Evolutionary conservation across 1,284 basidiomycete species (phyloP).

Genomic region (Rhodotorula mucilaginosa): DNA sequence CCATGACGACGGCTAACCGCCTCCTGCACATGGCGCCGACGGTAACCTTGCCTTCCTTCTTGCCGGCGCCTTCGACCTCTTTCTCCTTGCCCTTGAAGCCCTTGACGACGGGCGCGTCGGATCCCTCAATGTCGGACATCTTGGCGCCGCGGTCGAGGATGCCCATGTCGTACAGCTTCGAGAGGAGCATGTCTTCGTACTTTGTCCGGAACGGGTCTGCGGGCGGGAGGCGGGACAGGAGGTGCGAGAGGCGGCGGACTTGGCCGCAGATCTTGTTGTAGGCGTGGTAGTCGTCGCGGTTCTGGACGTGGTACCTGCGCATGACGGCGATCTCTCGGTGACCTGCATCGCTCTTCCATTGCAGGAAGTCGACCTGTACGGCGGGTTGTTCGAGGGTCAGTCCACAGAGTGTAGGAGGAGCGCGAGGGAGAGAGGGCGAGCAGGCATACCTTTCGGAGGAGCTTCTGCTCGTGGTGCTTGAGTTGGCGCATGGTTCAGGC

Average conservation of each 20-base stretch:
- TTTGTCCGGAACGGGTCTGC: constrained; percentile 83
- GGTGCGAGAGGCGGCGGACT: constrained; percentile 79
- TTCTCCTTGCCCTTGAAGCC: constrained; percentile 59
- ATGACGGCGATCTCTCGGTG: constrained; percentile 91
- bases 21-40: constrained; percentile 91
- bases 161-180: constrained; percentile 97
- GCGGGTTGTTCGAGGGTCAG: neutral
- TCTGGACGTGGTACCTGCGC: constrained; percentile 90
- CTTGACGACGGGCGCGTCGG: constrained; percentile 40
- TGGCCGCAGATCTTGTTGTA: constrained; percentile 96
- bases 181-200: constrained; percentile 82
- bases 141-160: constrained; percentile 78
- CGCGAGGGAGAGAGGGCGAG: constrained; percentile 1
- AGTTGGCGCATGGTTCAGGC: constrained; percentile 67
- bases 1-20: constrained; percentile 88
- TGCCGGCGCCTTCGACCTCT: constrained; percentile 46
- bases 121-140: constrained; percentile 75
- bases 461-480: constrained; percentile 83
- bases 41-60: constrained; percentile 58
- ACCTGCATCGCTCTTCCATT: constrained; percentile 97
- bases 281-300: constrained; percentile 95
- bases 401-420: neutral
- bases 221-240: constrained; percentile 80
- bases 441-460: constrained; percentile 80
- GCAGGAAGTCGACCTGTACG: constrained; percentile 47